phyloP scores from a whole-genome alignment of 2,329 filamentous ascomycete genomes.

The Fusarium sp. region DNA sequence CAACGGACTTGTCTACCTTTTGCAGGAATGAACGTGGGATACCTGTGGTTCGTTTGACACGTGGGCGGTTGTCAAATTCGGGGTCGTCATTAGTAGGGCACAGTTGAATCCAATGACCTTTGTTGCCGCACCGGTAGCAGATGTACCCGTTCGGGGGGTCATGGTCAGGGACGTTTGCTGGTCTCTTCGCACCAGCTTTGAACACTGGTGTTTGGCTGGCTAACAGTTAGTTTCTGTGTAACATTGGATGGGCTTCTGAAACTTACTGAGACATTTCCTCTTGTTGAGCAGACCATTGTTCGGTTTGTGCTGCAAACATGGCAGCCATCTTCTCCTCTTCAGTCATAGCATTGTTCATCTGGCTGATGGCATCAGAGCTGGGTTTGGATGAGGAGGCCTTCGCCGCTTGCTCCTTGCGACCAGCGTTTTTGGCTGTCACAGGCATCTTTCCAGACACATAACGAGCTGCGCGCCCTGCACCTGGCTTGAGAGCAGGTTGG shows the following conservation, averaged over 20 bases:
- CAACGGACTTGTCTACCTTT: conserved; percentile 90
- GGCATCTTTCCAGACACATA: conserved; percentile 98
- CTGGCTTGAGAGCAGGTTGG: conserved; percentile 82
- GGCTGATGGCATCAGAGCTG: conserved; percentile 65
- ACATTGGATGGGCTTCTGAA: background rate
- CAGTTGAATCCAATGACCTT: conserved; percentile 99
- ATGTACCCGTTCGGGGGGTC: conserved; percentile 94
- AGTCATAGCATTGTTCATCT: conserved; percentile 82
- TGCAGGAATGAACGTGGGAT: conserved; percentile 96
- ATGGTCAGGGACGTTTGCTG: conserved; percentile 85
- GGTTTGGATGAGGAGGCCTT: conserved; percentile 67
- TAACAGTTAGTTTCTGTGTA: conserved; percentile 45
- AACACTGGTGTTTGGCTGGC: conserved; percentile 69
- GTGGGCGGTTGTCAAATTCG: conserved; percentile 90
- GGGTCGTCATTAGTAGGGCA: conserved; percentile 99
- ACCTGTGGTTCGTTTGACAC: conserved; percentile 95
- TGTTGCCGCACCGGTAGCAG: conserved; percentile 95
- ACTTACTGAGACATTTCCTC: conserved; percentile 87
- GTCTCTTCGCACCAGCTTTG: conserved; percentile 70
- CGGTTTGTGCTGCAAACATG: conserved; percentile 88
- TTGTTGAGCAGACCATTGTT: conserved; percentile 93
- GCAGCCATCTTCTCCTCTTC: conserved; percentile 95
- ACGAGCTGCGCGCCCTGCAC: conserved; percentile 88
- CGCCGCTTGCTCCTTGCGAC: conserved; percentile 69
- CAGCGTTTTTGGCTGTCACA: conserved; percentile 81